These are phyloP conservation scores for Anthostomella pinea DNA, from an alignment of 2,329 filamentous ascomycete species.

Conservation along the genomic window DNA sequence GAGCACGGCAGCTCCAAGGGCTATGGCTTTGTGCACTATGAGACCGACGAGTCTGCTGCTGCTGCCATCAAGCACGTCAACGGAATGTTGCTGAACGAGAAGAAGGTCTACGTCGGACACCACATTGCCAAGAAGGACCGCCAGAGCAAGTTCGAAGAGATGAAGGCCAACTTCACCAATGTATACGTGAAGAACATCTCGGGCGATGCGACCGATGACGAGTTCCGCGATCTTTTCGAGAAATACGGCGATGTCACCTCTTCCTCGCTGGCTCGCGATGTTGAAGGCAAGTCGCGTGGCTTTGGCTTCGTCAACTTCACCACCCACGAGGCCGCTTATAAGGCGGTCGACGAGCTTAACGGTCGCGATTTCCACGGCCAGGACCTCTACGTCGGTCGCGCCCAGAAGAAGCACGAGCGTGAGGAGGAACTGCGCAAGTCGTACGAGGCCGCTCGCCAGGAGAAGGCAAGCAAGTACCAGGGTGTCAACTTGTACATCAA, in stretches of 20 bases:
- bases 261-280: constrained; percentile 85
- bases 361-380: constrained; percentile 89
- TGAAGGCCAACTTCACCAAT: constrained; percentile 99
- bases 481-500: constrained; percentile 99
- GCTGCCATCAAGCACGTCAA: constrained; percentile 99
- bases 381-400: constrained; percentile 95
- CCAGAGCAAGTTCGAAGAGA: constrained; percentile 99
- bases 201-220: constrained; percentile 79
- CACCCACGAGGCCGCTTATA: constrained; percentile 80
- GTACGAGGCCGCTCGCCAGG: constrained; percentile 93
- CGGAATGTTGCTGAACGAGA: constrained; percentile 99
- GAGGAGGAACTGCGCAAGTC: constrained; percentile 99
- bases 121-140: constrained; percentile 99
- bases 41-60: constrained; percentile 94
- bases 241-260: constrained; percentile 93
- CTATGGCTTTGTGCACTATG: constrained; percentile 99
- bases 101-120: constrained; percentile 99
- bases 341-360: constrained; percentile 89
- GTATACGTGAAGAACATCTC: constrained; percentile 99
- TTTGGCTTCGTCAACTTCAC: constrained; percentile 97
- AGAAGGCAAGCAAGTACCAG: constrained; percentile 99
- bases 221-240: constrained; percentile 93
- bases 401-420: constrained; percentile 99
- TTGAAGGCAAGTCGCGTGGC: constrained; percentile 88
- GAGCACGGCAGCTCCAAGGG: constrained; percentile 97